A percentile compares a stretch with the other conserved stretches of the same genome.
These are phyloP conservation scores for Pleurotus cornucopiae DNA, from an alignment of 768 basidiomycete species.

Conservation along the genomic window DNA sequence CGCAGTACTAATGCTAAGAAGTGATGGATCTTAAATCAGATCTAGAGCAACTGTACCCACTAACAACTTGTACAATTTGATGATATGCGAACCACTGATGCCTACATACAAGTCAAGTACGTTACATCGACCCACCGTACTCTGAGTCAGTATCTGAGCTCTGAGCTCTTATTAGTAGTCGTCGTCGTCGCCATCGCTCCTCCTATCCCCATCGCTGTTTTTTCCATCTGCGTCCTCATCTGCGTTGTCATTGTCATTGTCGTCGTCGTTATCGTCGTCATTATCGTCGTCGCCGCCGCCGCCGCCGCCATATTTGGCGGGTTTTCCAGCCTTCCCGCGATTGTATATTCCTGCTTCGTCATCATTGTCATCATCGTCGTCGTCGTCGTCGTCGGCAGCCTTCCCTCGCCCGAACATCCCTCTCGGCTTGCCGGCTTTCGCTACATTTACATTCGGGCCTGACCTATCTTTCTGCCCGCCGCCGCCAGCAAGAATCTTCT, in stretches of 20 bases:
- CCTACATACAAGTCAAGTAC: neutral
- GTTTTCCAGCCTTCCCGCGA: neutral
- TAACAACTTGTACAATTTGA: neutral
- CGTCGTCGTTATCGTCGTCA: neutral
- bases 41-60: neutral
- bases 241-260: neutral
- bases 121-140: neutral
- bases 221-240: neutral
- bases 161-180: neutral
- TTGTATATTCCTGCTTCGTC: too few relatives aligned
- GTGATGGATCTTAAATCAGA: neutral
- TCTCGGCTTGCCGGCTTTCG: neutral
- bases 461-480: neutral
- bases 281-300: neutral
- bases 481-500: neutral
- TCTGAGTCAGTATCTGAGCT: neutral
- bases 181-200: neutral
- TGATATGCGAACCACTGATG: neutral
- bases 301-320: neutral
- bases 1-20: constrained; percentile 23
- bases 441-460: neutral
- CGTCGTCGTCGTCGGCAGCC: neutral
- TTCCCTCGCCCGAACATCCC: neutral
- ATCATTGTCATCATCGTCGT: neutral
- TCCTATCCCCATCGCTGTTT: neutral